Base-by-base conservation (phyloP, 345 rosid species). In the Salix purpurea region DNA sequence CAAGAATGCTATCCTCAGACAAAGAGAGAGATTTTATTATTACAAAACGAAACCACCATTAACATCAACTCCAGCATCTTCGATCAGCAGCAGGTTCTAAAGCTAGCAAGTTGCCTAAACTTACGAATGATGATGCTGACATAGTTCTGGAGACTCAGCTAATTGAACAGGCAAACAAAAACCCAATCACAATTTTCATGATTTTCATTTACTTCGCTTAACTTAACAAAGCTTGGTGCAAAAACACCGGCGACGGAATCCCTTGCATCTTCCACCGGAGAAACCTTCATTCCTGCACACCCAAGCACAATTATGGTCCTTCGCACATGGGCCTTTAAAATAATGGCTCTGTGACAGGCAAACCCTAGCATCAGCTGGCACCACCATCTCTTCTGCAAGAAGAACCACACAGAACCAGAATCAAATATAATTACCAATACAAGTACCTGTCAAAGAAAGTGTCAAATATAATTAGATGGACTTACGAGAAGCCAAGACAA, bases 221-320 rank as follows among this genome's bases (percentile, higher is more conserved):
- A 4, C 52, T 70, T 58, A 85, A 50, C 88, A 83, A 65, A 54
- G 78, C 80, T 52, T 79, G 44, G 88, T 77, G 78, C 88, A 86
- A 68, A 84, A 81, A 76, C 88, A 83, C 65, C 83, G 83, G 68
- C 73, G 82, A 30, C 83, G 86, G 80, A 81, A 65, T 13, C 85
- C 86, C 30, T 66, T 77, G 84, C 88, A 83, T 1, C 28, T 24
- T 72, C 88, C 88, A 4, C 86, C 86, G 15, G 85, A 68, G 72
- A 86, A 86, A 32, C 80, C 84, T 73, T 83, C 85, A 54, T 77
- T 75, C 50, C 85, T 77, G 64, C 88, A 86, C 36, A 86, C 80
- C 64, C 65, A 6, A 66, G 83, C 86, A 67, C 86, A 86, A 84
- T 81, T 81, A 78, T 77, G 82, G 79, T 69, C 24, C 30, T 69